Conservation (phyloP, 306 rosid species). For the Casuarina equisetifolia region DNA sequence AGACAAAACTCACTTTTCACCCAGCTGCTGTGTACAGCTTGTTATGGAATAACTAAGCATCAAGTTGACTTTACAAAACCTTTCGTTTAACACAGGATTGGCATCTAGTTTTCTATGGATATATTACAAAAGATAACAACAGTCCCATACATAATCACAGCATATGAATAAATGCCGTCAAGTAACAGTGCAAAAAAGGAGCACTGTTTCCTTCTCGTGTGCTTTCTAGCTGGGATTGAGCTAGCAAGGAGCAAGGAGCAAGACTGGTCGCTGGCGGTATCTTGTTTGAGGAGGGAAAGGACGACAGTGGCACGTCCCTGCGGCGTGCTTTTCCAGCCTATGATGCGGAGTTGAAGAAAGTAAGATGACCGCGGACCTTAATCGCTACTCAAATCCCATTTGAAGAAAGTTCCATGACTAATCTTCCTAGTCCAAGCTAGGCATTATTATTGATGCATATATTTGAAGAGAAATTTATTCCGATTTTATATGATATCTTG, state of each 20-base stretch:
- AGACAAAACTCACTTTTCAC: neutral
- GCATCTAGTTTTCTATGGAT: neutral
- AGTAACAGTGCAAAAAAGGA: neutral
- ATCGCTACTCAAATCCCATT: neutral
- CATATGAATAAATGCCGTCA: neutral
- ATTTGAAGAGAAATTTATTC: neutral
- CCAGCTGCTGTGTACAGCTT: neutral
- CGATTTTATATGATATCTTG: neutral
- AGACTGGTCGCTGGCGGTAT: neutral
- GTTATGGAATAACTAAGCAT: slow-evolving; percentile 3
- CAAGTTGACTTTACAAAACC: neutral
- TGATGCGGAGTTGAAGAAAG: slow-evolving; percentile 4
- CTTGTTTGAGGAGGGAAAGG: neutral
- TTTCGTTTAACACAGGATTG: neutral
- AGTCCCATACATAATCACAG: neutral
- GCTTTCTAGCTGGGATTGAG: slow-evolving; percentile 8
- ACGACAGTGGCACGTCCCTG: neutral
- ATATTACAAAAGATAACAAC: neutral
- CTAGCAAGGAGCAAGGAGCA: slow-evolving; percentile 18
- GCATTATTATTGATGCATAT: neutral
- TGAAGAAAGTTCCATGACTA: neutral
- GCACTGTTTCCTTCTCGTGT: neutral
- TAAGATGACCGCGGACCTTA: slow-evolving; percentile 1
- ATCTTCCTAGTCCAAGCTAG: neutral
- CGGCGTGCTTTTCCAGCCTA: neutral